These are phyloP conservation scores for Diplogelasinospora grovesii DNA, from an alignment of 495 filamentous ascomycete genomes.

Conservation along the genomic window DNA sequence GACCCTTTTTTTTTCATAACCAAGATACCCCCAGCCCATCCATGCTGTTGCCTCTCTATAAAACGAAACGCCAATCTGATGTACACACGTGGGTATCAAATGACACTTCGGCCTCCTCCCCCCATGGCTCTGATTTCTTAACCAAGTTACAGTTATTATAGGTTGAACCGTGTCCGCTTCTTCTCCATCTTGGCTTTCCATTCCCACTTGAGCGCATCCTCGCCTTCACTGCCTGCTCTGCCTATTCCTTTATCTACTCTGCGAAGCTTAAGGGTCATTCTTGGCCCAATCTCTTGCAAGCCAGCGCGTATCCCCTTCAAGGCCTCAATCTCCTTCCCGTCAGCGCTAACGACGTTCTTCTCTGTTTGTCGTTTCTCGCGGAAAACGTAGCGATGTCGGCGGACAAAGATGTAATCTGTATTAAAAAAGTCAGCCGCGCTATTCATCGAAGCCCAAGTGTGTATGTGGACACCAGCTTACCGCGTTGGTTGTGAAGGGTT, in stretches of 20 bases:
- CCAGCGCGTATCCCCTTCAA: constrained; percentile 78
- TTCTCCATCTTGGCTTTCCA: constrained; percentile 96
- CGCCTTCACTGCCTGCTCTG: constrained; percentile 65
- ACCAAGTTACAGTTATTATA: constrained; percentile 51
- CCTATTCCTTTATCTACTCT: constrained; percentile 89
- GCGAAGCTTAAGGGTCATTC: constrained; percentile 73
- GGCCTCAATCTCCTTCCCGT: constrained; percentile 80
- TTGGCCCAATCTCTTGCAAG: constrained; percentile 76
- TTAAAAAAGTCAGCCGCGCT: not conserved
- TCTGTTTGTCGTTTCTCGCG: constrained; percentile 77
- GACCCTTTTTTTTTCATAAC: too few relatives aligned
- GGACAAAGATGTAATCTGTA: constrained; percentile 82
- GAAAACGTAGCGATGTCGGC: constrained; percentile 87
- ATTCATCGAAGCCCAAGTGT: not conserved
- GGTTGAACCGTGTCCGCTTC: constrained; percentile 81
- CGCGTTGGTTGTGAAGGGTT: constrained; percentile 85
- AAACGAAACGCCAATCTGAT: too few relatives aligned
- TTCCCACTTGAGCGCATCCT: constrained; percentile 68
- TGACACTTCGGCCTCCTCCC: too few relatives aligned
- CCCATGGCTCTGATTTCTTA: too few relatives aligned
- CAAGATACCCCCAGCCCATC: too few relatives aligned
- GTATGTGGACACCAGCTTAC: too few relatives aligned
- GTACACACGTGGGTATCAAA: too few relatives aligned
- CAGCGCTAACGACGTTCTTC: constrained; percentile 75
- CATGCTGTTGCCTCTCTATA: too few relatives aligned